Evolutionary conservation across 2,329 filamentous ascomycete species (phyloP), one percentile per base, ranked within the genome.

Genomic region (Xylaria polymorpha): DNA sequence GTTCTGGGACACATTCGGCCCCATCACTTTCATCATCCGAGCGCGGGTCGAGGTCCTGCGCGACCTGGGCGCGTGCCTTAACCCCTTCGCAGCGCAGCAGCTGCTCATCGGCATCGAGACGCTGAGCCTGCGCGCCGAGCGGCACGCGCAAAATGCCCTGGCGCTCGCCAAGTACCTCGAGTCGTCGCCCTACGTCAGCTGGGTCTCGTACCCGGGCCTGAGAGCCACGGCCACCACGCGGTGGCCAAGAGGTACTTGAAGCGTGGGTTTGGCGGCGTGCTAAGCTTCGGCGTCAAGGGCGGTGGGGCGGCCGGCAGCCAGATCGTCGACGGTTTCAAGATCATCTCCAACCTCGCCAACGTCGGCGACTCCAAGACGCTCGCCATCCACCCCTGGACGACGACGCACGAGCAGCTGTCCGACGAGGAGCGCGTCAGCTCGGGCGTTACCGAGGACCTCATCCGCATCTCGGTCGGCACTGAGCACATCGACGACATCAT

Each of bases 401-500:
- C 95, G 2, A 98, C 95, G 2, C 95, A 98, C 80, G 92, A 97
- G 85, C 95, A 98, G 84, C 86, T 98, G 67, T 90, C 85, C 29
- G 87, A 89, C 7, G 87, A 94, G 79, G 95, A 98, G 85, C 93
- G 90, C 82, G 79, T 86, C 61, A 90, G 84, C 78, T 95, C 93
- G 25, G 95, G 95, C 75, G 93, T 96, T 12, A 96, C 93, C 18
- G 90, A 92, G 86, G 95, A 97, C 78, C 89, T 94, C 46, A 97
- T 98, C 81, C 92, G 95, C 71, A 96, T 98, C 77, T 98, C 94
- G 0, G 94, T 98, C 68, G 95, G 95, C 61, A 97, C 92, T 0
- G 95, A 98, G 84, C 94, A 98, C 80, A 97, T 98, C 79, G 94
- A 97, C 83, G 95, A 98, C 78, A 98, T 98, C 77, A 96, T 97